Percentiles rank a stretch among this genome's conserved stretches.
phyloP scores from a whole-genome alignment of 805 yeast genomes.

The Dipodascus geniculatus region DNA sequence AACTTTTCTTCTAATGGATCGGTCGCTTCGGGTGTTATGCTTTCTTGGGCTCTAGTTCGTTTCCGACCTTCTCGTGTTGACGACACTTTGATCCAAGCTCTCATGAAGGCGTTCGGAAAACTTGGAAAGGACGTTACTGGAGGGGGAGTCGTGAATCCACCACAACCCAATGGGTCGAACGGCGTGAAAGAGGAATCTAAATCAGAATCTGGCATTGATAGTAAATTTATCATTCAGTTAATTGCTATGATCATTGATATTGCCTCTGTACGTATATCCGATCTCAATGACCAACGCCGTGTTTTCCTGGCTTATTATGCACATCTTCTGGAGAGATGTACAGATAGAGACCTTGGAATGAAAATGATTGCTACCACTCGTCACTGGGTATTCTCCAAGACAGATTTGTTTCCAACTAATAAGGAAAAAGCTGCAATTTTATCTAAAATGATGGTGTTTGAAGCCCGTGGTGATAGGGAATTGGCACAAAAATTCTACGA shows the following conservation, averaged over 20 bases:
- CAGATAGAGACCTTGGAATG: conserved; percentile 60
- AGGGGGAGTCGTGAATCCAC: conserved; percentile 15
- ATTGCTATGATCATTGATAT: conserved; percentile 67
- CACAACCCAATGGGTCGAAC: conserved; percentile 14
- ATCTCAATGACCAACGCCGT: conserved; percentile 88
- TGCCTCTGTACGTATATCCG: conserved; percentile 68
- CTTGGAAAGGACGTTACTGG: conserved; percentile 55
- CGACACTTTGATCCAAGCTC: conserved; percentile 50
- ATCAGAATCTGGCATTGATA: conserved; percentile 48
- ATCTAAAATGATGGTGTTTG: conserved; percentile 88
- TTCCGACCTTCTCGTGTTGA: conserved; percentile 66
- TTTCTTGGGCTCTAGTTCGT: conserved; percentile 61
- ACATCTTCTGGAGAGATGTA: conserved; percentile 79
- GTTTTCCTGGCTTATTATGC: conserved; percentile 78
- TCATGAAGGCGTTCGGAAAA: conserved; percentile 82
- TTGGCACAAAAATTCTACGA: conserved; percentile 69
- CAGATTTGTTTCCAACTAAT: conserved; percentile 81
- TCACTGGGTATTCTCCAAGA: conserved; percentile 77
- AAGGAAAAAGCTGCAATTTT: conserved; percentile 94
- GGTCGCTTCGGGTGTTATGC: conserved; percentile 65
- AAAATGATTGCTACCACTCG: conserved; percentile 70
- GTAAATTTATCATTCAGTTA: conserved; percentile 65
- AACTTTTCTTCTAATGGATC: conserved; percentile 63
- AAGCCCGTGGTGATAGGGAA: conserved; percentile 73
- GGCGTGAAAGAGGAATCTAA: conserved; percentile 7